Base-by-base conservation (phyloP, 441 rosid genomes). In the Sinapis alba region DNA sequence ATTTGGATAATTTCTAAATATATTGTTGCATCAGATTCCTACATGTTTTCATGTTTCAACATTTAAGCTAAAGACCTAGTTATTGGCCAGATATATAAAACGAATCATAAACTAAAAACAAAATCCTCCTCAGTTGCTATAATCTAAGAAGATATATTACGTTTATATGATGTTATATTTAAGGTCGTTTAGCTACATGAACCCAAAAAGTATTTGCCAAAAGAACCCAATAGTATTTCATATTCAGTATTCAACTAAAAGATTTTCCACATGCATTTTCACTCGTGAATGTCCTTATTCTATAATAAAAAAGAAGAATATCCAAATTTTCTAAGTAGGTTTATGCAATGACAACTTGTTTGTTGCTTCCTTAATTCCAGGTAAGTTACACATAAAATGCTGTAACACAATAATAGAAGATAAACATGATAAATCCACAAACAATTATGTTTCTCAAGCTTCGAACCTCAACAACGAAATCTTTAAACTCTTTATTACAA, bases 111-210 rank as follows among this genome's bases (percentile, higher is more conserved):
- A 27, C 12, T 27, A 3, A 21, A 26, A 9, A 9, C 18, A 45
- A 45, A 61, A 32, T 30, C 23, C 23, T 15, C 41, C 0, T n/a
- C 21, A 4, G 56, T 53, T 15, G n/a, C 53, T 36, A 8, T 7
- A 9, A 45, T 45, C 51, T 15, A 32, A 50, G 28, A 63, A 50
- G 2, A 16, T 43, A 59, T 41, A 13, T 16, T 18, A 26, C 30
- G 20, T 34, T 32, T 34, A 62, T 56, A 56, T 12, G 32, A 24
- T 58, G 60, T 54, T 11, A 9, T 2, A 11, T 9, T 54, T 64
- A 36, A 41, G 32, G 77, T 73, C 72, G 59, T 65, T 73, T 73
- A 43, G 16, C 21, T 38, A 27, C 50, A 73, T 15, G 32, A 65
- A 65, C 23, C 54, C 51, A 62, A 28, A 28, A 45, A 45, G 20